Evolutionary conservation across 108 stramenopile genomes (phyloP), one percentile per base, ranked within the genome.

Genomic region (Discostella pseudostelligera): DNA sequence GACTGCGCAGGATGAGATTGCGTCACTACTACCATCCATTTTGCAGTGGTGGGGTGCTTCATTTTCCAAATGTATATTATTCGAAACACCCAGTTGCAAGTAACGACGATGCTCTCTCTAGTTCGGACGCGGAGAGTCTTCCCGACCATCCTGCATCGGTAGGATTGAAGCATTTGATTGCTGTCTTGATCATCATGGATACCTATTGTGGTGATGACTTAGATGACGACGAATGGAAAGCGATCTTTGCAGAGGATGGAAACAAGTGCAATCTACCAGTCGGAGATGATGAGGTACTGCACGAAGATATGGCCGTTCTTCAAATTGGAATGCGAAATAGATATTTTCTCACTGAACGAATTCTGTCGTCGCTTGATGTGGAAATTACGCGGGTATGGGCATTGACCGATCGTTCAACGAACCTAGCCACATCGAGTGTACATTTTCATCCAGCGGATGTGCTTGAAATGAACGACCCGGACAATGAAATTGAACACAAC

Each of bases 331-430:
- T 87, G 82, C 49, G 70, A 19, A 65, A 81, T 51, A 82, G 86
- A 0, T 66, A 69, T n/a, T 11, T 36, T 2, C 53, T 87, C 48
- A 72, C 80, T 7, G 37, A 65, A 43, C 44, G 65, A 14, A 19
- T 84, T 3, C 3, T 81, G 10, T 55, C 63, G 0, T 86, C 87
- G 4, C 51, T 88, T 0, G 56, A 75, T 14, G 76, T 72, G 4
- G 87, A 88, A 60, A 79, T 86, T 16, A 68, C 78, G 7, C 78
- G 85, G 12, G 44, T 46, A 9, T 88, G 84, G 84, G 77, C 87
- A 12, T 22, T 67, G 37, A 22, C 62, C 11, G 87, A 88, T 66
- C 83, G 87, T 32, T 37, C 72, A 2, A 55, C 67, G 20, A 54
- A 74, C 37, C 35, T 79, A 0, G 11, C 56, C 17, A 47, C 78